Conservation (phyloP, 257 asterid species). For the Penstemon barbatus region DNA sequence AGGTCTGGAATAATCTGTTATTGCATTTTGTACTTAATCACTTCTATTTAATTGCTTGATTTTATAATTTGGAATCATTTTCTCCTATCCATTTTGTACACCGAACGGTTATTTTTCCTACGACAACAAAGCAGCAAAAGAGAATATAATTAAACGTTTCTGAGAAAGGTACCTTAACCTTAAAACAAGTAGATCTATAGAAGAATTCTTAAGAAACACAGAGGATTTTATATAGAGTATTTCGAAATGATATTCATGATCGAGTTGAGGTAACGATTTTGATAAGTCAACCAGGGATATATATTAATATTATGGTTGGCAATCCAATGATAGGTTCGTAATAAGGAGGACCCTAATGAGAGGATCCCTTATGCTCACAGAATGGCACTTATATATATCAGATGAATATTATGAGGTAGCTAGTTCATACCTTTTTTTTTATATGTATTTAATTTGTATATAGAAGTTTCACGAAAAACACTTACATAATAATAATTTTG, state of each 20-base stretch:
- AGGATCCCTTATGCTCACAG: conserved; percentile 31
- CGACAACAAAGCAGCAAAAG: conserved; percentile 31
- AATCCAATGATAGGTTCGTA: conserved; percentile 21
- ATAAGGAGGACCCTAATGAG: conserved; percentile 1
- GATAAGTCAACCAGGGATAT: conserved; percentile 26
- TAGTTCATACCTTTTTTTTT: not conserved
- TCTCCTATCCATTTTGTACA: conserved; percentile 12
- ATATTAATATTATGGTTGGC: too few species aligned
- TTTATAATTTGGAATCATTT: not conserved
- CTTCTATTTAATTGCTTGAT: too few species aligned
- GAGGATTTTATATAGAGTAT: not conserved
- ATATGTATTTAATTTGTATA: not conserved
- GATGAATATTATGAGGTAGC: conserved; percentile 33
- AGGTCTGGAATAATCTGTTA: too few species aligned
- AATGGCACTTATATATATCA: conserved; percentile 32
- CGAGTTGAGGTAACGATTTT: too few species aligned
- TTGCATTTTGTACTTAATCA: too few species aligned
- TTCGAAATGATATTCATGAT: not conserved
- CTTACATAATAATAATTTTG: not conserved
- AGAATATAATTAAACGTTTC: conserved; percentile 19
- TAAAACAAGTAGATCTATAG: not conserved
- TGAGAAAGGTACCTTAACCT: conserved; percentile 35
- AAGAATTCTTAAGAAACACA: not conserved
- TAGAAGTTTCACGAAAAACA: not conserved
- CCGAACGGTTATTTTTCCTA: conserved; percentile 24